Percentiles rank a stretch among this genome's conserved stretches.
Evolutionary conservation across 805 yeast genomes (phyloP).

Genomic region (Candida caryicola): DNA sequence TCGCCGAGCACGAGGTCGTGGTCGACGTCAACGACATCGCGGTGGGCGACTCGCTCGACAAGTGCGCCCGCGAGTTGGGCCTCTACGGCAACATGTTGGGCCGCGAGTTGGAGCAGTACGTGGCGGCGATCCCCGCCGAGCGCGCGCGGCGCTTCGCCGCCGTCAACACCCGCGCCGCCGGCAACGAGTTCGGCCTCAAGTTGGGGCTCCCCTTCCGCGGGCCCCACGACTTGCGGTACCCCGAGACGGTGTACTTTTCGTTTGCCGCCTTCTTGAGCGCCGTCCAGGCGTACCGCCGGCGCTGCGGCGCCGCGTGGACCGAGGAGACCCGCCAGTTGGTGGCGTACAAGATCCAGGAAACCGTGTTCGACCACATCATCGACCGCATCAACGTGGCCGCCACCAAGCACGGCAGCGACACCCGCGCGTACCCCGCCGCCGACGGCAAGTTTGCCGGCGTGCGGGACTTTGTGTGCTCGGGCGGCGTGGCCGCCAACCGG

Average conservation of each 20-base stretch:
- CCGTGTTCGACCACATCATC: constrained; percentile 69
- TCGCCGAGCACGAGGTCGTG: constrained; percentile 67
- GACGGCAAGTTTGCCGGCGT: constrained; percentile 42
- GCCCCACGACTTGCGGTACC: constrained; percentile 26
- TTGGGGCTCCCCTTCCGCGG: constrained; percentile 32
- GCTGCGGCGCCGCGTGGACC: constrained; percentile 36
- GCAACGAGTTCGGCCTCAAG: constrained; percentile 22
- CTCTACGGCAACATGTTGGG: constrained; percentile 83
- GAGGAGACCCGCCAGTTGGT: constrained; percentile 47
- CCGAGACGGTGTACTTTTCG: constrained; percentile 48
- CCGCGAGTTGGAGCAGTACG: constrained; percentile 66
- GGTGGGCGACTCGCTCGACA: constrained; percentile 89
- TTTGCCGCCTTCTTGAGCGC: constrained; percentile 74
- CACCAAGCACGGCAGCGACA: constrained; percentile 26
- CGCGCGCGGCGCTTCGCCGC: constrained; percentile 22
- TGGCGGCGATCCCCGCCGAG: constrained; percentile 30
- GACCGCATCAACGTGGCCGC: constrained; percentile 58
- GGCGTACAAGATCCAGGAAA: constrained; percentile 59
- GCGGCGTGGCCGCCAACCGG: constrained; percentile 88
- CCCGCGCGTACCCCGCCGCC: constrained; percentile 18
- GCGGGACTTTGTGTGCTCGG: constrained; percentile 72
- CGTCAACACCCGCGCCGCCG: constrained; percentile 18
- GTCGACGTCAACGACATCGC: constrained; percentile 84
- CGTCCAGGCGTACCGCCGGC: constrained; percentile 33
- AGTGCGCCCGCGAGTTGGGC: constrained; percentile 85